Evolutionary conservation across 2,329 filamentous ascomycete species (phyloP).

Genomic region (Calonectria hongkongensis): DNA sequence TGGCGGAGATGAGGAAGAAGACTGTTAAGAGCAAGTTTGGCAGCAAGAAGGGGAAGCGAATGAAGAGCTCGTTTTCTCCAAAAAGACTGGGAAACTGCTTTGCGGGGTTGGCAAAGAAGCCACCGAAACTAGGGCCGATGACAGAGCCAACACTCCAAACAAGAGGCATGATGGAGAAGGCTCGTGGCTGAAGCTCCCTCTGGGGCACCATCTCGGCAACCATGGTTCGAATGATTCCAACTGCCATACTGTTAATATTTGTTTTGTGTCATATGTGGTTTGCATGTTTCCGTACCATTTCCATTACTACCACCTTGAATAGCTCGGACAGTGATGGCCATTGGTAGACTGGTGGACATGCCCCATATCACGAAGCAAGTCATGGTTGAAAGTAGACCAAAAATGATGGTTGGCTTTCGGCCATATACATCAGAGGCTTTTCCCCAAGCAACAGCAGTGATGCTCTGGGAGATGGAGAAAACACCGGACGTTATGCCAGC

Average conservation of each 20-base stretch:
- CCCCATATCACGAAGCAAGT: conserved; percentile 88
- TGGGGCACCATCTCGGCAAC: conserved; percentile 95
- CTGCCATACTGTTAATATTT: conserved; percentile 61
- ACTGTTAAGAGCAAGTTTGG: conserved; percentile 87
- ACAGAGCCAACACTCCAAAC: conserved; percentile 92
- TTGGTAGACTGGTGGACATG: conserved; percentile 84
- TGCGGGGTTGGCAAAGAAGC: conserved; percentile 88
- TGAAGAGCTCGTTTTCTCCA: conserved; percentile 79
- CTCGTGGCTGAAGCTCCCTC: conserved; percentile 88
- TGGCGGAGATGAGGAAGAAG: conserved; percentile 86
- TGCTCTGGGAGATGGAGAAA: conserved; percentile 83
- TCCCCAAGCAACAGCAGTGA: conserved; percentile 85
- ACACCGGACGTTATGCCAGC: conserved; percentile 83
- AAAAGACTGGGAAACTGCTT: conserved; percentile 84
- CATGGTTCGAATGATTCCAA: conserved; percentile 94
- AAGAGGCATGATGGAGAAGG: conserved; percentile 95
- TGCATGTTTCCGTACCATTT: conserved; percentile 73
- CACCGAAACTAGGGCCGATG: conserved; percentile 91
- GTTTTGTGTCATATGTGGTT: background rate
- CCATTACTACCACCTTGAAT: conserved; percentile 91
- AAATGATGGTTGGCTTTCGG: conserved; percentile 87
- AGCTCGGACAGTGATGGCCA: conserved; percentile 86
- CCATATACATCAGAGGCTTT: conserved; percentile 86
- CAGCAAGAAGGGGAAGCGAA: conserved; percentile 86
- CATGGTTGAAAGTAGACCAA: conserved; percentile 87